phyloP scores from a whole-genome alignment of 2,329 filamentous ascomycete genomes.

The Colletotrichum filicis region DNA sequence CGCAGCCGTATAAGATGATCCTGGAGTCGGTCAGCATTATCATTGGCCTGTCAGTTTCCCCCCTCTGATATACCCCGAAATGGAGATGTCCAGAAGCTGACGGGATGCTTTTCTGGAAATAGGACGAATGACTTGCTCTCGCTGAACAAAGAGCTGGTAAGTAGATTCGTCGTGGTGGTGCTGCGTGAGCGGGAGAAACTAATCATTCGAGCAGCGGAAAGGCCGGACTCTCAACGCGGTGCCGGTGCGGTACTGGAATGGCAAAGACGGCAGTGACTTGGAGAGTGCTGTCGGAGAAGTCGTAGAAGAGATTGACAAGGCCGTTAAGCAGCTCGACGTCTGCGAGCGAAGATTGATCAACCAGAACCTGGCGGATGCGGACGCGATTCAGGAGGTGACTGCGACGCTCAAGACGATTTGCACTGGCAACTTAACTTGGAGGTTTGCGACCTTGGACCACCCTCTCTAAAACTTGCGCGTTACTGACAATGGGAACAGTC shows the following conservation, averaged over 20 bases:
- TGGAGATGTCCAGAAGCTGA: not conserved
- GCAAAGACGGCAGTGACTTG: not conserved
- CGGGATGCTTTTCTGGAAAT: not conserved
- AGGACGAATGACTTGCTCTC: conserved; percentile 35
- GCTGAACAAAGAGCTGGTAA: conserved; percentile 28
- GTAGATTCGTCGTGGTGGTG: not conserved
- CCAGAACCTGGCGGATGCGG: conserved; percentile 6
- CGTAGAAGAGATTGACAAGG: conserved; percentile 23
- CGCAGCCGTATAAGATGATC: conserved; percentile 17
- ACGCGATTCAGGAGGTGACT: conserved; percentile 11
- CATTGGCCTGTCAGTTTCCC: conserved; percentile 20
- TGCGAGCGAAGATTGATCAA: conserved; percentile 23
- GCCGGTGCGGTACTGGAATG: conserved; percentile 24
- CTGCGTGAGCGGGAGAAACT: not conserved
- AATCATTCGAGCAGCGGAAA: conserved; percentile 6
- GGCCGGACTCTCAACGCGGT: conserved; percentile 24
- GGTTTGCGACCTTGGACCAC: not conserved
- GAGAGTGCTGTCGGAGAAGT: conserved; percentile 13
- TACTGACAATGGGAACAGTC: conserved; percentile 17
- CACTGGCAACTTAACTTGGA: conserved; percentile 33
- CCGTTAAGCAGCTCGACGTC: conserved; percentile 21
- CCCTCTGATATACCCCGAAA: too few species aligned
- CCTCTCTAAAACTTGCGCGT: not conserved
- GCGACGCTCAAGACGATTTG: conserved; percentile 28
- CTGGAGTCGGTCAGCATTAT: conserved; percentile 24